Evolutionary conservation across 257 asterid genomes (phyloP), one percentile per base, ranked within the genome.

Genomic region (Fraxinus excelsior): DNA sequence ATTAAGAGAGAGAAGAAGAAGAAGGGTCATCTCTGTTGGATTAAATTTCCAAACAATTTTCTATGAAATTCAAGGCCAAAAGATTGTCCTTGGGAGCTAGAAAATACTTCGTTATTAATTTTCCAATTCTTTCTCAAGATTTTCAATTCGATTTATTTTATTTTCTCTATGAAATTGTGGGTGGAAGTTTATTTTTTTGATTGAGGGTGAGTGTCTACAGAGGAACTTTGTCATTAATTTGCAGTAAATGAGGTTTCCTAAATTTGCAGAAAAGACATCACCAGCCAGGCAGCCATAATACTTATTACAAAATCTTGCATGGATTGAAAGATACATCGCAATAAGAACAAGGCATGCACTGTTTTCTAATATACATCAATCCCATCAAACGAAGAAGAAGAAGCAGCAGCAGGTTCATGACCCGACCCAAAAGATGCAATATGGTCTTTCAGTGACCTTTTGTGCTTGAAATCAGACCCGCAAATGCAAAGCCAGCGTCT

Each of bases 401-500:
- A 65, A 75, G 40, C 81, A 70, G 11, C 28, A 62, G 67, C 67
- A 2, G 90, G 88, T 37, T 79, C 87, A 38, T 92, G 96, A 10
- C 85, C 87, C 9, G 86, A 74, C 21, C 96, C 97, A 58, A 92
- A 91, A 0, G 97, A 84, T 0, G 86, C 75, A 7, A 92, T 77
- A 35, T 91, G 97, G 67, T 92, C 97, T 70, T 92, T 92, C 71
- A 92, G 91, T 0, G 97, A 93, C 71, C 97, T 86, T 76, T 91
- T 93, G 78, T 93, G 97, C 83, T 91, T 93, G 82, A 93, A 91
- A 40, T 93, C 91, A 0, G 94, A 93, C 44, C 98, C 98, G 5
- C 95, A 89, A 3, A 91, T 64, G 80, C 93, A 92, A 0, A 85
- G 85, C 97, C 96, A 92, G 0, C 93, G 87, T 79, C 86, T 90